Evolutionary conservation across 768 basidiomycete genomes (phyloP).

Genomic region (Tylopilus vinaceipallidus): DNA sequence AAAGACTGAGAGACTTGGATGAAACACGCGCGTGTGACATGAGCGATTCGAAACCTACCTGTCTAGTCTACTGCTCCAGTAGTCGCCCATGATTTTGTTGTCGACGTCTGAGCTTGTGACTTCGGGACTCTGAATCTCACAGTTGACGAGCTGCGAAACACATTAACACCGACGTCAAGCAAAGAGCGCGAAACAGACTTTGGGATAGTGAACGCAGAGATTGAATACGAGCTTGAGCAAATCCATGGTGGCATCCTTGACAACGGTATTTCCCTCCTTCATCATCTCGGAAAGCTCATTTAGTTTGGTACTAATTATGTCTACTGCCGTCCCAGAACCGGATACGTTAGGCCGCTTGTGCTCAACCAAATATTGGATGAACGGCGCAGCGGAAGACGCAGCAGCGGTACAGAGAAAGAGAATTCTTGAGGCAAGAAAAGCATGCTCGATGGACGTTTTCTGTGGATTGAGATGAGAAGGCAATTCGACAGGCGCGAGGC

Average conservation of each 20-base stretch:
- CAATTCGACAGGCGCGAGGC: not conserved
- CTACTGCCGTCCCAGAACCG: constrained; percentile 47
- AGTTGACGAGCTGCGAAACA: constrained; percentile 35
- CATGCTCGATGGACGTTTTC: constrained; percentile 65
- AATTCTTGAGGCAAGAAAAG: constrained; percentile 74
- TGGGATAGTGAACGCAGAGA: constrained; percentile 77
- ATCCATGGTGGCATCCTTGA: constrained; percentile 76
- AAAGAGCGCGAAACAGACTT: constrained; percentile 38
- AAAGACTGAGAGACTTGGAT: constrained; percentile 39
- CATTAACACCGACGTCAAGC: not conserved
- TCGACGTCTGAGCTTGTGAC: constrained; percentile 17
- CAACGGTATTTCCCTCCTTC: constrained; percentile 38
- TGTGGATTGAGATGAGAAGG: constrained; percentile 27
- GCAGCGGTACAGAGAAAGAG: constrained; percentile 72
- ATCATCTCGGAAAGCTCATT: constrained; percentile 53
- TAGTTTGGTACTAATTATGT: constrained; percentile 59
- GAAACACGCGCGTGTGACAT: no score
- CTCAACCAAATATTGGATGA: constrained; percentile 62
- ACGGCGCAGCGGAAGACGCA: constrained; percentile 40
- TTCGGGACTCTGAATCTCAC: constrained; percentile 40
- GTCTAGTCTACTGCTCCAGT: constrained; percentile 73
- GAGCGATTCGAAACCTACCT: constrained; percentile 54
- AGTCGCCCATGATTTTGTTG: constrained; percentile 64
- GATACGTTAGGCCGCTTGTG: constrained; percentile 49
- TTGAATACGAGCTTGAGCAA: constrained; percentile 85